Conservation (phyloP, 1,139 yeast species). For the Diutina ranongensis region DNA sequence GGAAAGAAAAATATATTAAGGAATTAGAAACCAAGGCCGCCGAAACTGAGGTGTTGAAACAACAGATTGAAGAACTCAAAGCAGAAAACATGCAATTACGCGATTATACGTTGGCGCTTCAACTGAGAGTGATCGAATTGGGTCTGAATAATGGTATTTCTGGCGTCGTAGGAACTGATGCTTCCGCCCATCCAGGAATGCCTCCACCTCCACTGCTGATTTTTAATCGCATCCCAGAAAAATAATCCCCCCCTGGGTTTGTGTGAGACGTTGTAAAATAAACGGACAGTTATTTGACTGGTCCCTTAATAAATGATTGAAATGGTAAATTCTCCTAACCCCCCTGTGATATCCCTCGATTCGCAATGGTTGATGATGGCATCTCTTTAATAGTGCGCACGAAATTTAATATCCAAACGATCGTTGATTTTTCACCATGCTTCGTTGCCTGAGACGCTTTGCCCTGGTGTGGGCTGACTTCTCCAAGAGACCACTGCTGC, state of each 20-base stretch:
- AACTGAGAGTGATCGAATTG: slow-evolving; percentile 49
- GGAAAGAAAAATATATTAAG: slow-evolving; percentile 68
- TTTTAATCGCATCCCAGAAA: background rate
- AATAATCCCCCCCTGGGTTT: no score
- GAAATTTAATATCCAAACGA: no score
- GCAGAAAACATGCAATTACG: slow-evolving; percentile 63
- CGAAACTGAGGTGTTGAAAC: slow-evolving; percentile 47
- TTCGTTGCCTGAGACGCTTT: background rate
- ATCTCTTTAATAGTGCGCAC: no score
- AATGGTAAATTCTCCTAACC: no score
- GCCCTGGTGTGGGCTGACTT: slow-evolving; percentile 34
- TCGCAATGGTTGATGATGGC: no score
- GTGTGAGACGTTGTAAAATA: no score
- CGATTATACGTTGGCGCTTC: slow-evolving; percentile 61
- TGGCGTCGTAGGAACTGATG: slow-evolving; percentile 6
- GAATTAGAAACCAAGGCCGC: slow-evolving; percentile 63
- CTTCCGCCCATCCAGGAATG: slow-evolving; percentile 7
- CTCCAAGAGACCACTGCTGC: slow-evolving; percentile 26
- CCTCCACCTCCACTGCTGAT: slow-evolving; percentile 3
- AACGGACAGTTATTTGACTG: no score
- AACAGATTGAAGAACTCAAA: slow-evolving; percentile 50
- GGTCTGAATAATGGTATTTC: slow-evolving; percentile 8
- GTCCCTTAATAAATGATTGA: no score
- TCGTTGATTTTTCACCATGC: background rate
- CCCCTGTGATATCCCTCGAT: no score